These are phyloP conservation scores for Escovopsis sp. DNA, from an alignment of 2,329 filamentous ascomycete species.

Conservation along the genomic window DNA sequence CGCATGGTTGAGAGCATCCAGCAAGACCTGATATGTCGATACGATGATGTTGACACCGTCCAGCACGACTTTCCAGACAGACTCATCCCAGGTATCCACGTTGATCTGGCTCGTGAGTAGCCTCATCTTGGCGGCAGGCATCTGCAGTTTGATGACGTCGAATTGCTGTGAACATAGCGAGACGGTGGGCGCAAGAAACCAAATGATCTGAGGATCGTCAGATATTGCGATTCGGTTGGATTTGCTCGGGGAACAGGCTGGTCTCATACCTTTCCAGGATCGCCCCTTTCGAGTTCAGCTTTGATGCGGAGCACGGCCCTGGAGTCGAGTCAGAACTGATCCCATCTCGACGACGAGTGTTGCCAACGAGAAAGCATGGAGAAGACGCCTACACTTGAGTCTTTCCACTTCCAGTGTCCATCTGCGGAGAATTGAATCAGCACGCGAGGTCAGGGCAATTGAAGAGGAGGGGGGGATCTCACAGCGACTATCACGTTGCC, in stretches of 20 bases:
- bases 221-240: not conserved
- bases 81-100: constrained; percentile 56
- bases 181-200: constrained; percentile 61
- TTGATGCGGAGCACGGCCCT: constrained; percentile 55
- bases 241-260: too few species aligned
- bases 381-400: constrained; percentile 49
- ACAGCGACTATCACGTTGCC: constrained; percentile 60
- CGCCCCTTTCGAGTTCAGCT: constrained; percentile 41
- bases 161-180: constrained; percentile 52
- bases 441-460: not conserved
- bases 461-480: constrained; percentile 12
- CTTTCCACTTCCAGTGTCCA: constrained; percentile 70
- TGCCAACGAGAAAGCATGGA: not conserved
- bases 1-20: constrained; percentile 58
- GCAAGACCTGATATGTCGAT: constrained; percentile 60
- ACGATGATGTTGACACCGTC: constrained; percentile 54
- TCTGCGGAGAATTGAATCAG: constrained; percentile 29
- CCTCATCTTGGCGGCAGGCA: constrained; percentile 42
- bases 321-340: constrained; percentile 8
- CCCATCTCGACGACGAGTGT: not conserved
- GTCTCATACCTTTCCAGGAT: constrained; percentile 35
- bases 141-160: constrained; percentile 41
- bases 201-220: constrained; percentile 35
- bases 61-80: constrained; percentile 53
- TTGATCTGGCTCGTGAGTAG: constrained; percentile 53